Base-by-base conservation (phyloP, 768 basidiomycete genomes). In the Tubosaeta brunneosetosa region DNA sequence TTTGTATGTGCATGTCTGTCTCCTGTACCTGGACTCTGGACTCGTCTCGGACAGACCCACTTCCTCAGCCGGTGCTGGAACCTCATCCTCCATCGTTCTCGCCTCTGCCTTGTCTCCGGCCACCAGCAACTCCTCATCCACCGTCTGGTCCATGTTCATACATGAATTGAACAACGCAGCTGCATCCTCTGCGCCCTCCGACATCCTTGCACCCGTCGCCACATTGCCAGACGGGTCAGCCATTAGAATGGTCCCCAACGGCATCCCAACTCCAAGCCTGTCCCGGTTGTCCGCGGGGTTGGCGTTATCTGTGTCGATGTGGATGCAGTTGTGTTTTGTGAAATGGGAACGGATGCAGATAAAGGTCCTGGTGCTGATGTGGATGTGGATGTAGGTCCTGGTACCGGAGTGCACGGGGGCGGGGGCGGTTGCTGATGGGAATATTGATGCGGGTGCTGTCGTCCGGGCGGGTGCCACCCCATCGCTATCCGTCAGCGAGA, bases 401-500 rank as follows among this genome's bases (percentile, higher is more conserved):
- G 12, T 38, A 17, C n/a, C 0, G 14, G 46, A 10, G 12, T 12
- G 3, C 36, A 27, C 29, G 22, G 22, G 22, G 22, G 22, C 22
- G 22, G 22, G 22, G 22, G 22, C 22, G 22, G 22, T 22, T 22
- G 25, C 41, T 5, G 46, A n/a, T 4, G 46, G 2, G 7, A 6
- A 42, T 42, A 26, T 4, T 1, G 53, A 10, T 44, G 31, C 16
- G 0, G 6, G 50, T 13, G 13, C 13, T 22, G 22, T 22, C 22
- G 22, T 22, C 22, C 22, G 22, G 22, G 22, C 13, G 6, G 41
- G 41, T 16, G 22, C 19, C 41, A 57, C 61, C 4, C 57, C 55
- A 0, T 68, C 66, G 17, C 65, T 70, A 17, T 70, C 68, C 11
- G 50, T 46, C n/a, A 70, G 49, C 11, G 55, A 59, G n/a, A 69